phyloP scores from a whole-genome alignment of 345 rosid genomes.

The Ceriops zippeliana region DNA sequence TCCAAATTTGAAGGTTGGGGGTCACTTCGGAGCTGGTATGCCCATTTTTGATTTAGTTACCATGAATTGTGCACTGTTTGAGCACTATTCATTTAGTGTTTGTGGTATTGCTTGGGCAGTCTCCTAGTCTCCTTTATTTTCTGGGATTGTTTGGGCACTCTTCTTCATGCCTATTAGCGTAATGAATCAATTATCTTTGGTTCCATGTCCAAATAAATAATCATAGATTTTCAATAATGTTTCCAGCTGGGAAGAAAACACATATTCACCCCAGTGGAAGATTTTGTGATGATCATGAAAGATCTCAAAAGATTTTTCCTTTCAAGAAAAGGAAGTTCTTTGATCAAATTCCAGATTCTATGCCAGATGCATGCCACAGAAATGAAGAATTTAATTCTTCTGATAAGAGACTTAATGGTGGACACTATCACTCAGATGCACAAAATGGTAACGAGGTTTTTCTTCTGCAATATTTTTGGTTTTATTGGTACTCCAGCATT shows the following conservation, averaged over 20 bases:
- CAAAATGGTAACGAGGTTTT: not conserved
- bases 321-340: conserved; percentile 38
- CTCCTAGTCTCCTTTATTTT: too few relatives aligned
- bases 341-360: conserved; percentile 12
- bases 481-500: too few relatives aligned
- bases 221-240: conserved; percentile 14
- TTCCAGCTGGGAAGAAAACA: conserved; percentile 31
- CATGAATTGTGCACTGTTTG: too few relatives aligned
- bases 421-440: conserved; percentile 15
- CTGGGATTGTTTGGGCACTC: too few relatives aligned
- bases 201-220: not conserved
- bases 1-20: conserved; percentile 22
- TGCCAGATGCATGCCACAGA: conserved; percentile 7
- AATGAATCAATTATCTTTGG: conserved; percentile 1
- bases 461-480: too few relatives aligned
- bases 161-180: too few relatives aligned
- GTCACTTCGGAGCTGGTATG: conserved; percentile 24
- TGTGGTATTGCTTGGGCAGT: too few relatives aligned
- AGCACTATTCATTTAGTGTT: too few relatives aligned
- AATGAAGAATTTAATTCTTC: conserved; percentile 22
- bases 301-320: conserved; percentile 34
- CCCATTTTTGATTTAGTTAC: conserved; percentile 1
- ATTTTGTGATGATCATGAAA: conserved; percentile 21
- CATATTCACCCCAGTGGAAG: conserved; percentile 9
- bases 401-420: conserved; percentile 15